A percentile compares a stretch with the other conserved stretches of the same genome.
These are phyloP conservation scores for Candida railenensis DNA, from an alignment of 805 yeast genomes.

Conservation along the genomic window DNA sequence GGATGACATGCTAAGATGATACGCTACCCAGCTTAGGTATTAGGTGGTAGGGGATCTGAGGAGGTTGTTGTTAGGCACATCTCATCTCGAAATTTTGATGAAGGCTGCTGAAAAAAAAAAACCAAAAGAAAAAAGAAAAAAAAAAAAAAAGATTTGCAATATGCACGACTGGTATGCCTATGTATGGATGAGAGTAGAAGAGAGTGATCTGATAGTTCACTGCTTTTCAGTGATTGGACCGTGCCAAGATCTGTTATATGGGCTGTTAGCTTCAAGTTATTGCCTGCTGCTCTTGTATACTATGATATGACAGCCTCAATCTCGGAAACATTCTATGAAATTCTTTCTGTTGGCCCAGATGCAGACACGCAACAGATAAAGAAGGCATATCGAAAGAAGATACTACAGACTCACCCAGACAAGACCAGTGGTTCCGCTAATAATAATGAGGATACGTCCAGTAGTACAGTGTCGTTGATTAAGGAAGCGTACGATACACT, in stretches of 20 bases:
- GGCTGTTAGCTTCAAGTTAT: too few species aligned
- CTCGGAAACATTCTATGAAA: constrained; percentile 47
- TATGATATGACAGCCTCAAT: neutral
- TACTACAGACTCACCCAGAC: constrained; percentile 79
- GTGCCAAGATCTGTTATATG: too few species aligned
- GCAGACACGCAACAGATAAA: constrained; percentile 46
- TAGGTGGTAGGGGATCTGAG: neutral
- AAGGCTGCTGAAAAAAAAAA: constrained; percentile 1
- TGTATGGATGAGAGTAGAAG: too few species aligned
- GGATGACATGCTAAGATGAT: constrained; percentile 14
- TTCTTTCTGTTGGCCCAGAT: constrained; percentile 49
- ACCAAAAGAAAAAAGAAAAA: constrained; percentile 4
- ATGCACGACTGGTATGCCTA: neutral
- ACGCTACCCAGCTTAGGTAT: neutral
- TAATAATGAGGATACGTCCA: constrained; percentile 7
- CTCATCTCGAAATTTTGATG: neutral
- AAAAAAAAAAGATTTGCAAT: neutral
- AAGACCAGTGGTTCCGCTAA: constrained; percentile 31
- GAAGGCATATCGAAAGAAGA: constrained; percentile 58
- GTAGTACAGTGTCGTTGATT: constrained; percentile 39
- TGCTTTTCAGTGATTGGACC: too few species aligned
- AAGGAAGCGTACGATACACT: constrained; percentile 66
- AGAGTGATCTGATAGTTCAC: too few species aligned
- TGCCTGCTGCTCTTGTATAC: too few species aligned
- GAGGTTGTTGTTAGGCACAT: too few species aligned